Evolutionary conservation across 495 filamentous ascomycete species (phyloP), one percentile per base, ranked within the genome.

Genomic region (Aspergillus avenaceus): DNA sequence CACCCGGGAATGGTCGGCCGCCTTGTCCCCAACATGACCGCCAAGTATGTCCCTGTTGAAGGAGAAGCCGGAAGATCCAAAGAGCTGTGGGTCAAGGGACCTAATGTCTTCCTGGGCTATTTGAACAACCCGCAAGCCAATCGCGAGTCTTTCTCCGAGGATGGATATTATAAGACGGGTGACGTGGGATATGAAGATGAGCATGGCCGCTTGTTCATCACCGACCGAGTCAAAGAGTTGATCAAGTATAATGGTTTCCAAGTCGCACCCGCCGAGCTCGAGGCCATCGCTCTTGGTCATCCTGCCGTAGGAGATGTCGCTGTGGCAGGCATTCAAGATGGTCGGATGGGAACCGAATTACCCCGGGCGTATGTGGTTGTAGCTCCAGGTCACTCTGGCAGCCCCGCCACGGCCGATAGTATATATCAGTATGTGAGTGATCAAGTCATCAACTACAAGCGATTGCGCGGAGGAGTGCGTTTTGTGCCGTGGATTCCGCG

Each of bases 401-500:
- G 53, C n/a, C 65, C 73, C 8, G 66, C 59, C 45, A 77, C 70
- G 11, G 82, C 72, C 9, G 57, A 74, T 45, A 74, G 84, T 43
- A 73, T 90, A n/a, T 46, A 69, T 6, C 56, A 65, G 0, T 85
- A 75, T 68, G 60, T 91, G 41, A 71, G 66, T 0, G 49, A 49
- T 7, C 68, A 72, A 43, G 78, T 87, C 0, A 67, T 79, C 5
- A 63, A 69, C 5, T 80, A 89, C 58, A 91, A 93, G 75, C 72
- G 73, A 52, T 68, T 91, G 53, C 75, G 84, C 22, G 89, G 89
- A 1, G 89, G 89, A 1, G 75, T 91, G 0, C 72, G 72, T 31
- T 90, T 88, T 62, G 67, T 91, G 12, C 79, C 90, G 50, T 69
- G 72, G 52, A 74, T 95, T 5, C 89, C 89, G 4, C 88, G 88